A percentile compares a stretch with the other conserved stretches of the same genome.
phyloP scores from a whole-genome alignment of 345 rosid species.

The Toxicodendron radicans region DNA sequence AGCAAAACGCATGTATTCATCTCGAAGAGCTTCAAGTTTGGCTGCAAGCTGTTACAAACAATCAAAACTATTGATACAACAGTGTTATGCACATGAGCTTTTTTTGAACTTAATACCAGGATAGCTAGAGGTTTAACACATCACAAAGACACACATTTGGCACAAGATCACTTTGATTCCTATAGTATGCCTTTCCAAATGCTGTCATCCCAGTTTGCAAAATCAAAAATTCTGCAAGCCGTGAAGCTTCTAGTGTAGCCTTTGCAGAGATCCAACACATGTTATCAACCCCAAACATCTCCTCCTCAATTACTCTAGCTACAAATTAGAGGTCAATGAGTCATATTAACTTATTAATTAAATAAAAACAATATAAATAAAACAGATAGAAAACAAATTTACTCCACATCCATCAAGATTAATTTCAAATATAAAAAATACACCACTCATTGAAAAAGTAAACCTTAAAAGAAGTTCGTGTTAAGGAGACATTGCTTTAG shows the following conservation, averaged over 20 bases:
- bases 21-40: slow-evolving; percentile 91
- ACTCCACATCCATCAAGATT: not conserved
- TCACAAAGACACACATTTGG: slow-evolving; percentile 55
- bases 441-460: not conserved
- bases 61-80: slow-evolving; percentile 9
- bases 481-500: not conserved
- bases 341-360: slow-evolving; percentile 5
- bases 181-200: slow-evolving; percentile 88
- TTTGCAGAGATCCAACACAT: slow-evolving; percentile 92
- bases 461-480: not conserved
- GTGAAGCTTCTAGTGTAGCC: slow-evolving; percentile 88
- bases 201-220: slow-evolving; percentile 98
- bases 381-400: not conserved
- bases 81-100: not conserved
- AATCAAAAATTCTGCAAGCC: slow-evolving; percentile 78
- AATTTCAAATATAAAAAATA: not conserved
- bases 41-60: slow-evolving; percentile 66
- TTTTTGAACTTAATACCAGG: not conserved
- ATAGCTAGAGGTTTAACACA: slow-evolving; percentile 8
- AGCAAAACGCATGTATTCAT: slow-evolving; percentile 83
- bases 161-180: slow-evolving; percentile 80
- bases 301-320: slow-evolving; percentile 96
- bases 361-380: not conserved
- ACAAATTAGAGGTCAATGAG: slow-evolving; percentile 34
- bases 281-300: slow-evolving; percentile 83